Percentiles rank a stretch among this genome's conserved stretches.
Conservation (phyloP, 1,284 basidiomycete species). For the Cutaneotrichosporon cavernicola region DNA sequence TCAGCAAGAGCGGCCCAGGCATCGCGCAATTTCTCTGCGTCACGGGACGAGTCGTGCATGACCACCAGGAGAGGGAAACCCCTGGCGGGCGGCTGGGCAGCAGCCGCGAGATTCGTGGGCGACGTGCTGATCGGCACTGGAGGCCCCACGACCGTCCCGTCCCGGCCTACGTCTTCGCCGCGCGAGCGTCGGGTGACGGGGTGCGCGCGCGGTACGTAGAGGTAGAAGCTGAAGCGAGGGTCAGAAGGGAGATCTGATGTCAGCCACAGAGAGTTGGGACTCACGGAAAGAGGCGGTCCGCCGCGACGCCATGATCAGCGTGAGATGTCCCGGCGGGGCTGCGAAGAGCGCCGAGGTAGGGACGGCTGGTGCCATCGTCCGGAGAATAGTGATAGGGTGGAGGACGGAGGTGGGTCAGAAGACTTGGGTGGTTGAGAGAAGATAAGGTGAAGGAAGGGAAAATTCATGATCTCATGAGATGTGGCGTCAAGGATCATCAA, state of each 20-base stretch:
- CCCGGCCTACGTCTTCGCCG: constrained; percentile 19
- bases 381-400: not conserved
- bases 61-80: constrained; percentile 24
- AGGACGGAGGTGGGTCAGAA: not conserved
- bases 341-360: constrained; percentile 17
- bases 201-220: constrained; percentile 24
- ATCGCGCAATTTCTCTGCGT: constrained; percentile 22
- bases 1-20: constrained; percentile 20
- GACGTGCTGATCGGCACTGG: constrained; percentile 4
- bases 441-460: too few species aligned
- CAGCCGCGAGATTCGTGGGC: not conserved
- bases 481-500: too few species aligned
- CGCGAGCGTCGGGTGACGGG: constrained; percentile 23
- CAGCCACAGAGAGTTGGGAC: not conserved
- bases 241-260: constrained; percentile 11
- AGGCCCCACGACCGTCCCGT: constrained; percentile 11
- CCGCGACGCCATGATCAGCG: constrained; percentile 23
- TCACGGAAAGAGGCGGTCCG: constrained; percentile 17
- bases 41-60: constrained; percentile 24
- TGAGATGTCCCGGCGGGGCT: constrained; percentile 20
- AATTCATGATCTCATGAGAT: too few species aligned
- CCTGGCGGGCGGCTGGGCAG: not conserved
- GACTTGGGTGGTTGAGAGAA: too few species aligned
- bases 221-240: constrained; percentile 23
- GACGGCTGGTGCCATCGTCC: not conserved